Conservation (phyloP, 1,284 basidiomycete genomes). For the Leccinum colubrinum region DNA sequence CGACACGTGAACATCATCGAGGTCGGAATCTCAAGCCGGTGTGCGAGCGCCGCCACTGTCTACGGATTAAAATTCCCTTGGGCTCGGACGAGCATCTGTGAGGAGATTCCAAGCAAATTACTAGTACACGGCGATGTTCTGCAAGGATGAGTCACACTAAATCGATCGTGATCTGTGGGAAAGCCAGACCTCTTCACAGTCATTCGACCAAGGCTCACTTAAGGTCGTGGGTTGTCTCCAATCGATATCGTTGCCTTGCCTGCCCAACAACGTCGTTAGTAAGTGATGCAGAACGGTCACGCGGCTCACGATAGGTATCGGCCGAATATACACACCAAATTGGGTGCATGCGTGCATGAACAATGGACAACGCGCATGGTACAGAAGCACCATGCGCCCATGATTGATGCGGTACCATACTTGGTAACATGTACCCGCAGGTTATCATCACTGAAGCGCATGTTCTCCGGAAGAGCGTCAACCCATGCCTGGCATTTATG, state of each 20-base stretch:
- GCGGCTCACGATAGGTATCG: background rate
- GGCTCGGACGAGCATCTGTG: slow-evolving; percentile 44
- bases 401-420: slow-evolving; percentile 74
- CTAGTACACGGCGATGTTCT: background rate
- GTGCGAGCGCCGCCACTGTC: slow-evolving; percentile 29
- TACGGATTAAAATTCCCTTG: slow-evolving; percentile 42
- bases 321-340: slow-evolving; percentile 46
- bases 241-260: slow-evolving; percentile 34
- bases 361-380: slow-evolving; percentile 69
- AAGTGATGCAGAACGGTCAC: background rate
- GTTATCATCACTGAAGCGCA: slow-evolving; percentile 66
- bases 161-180: slow-evolving; percentile 60
- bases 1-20: slow-evolving; percentile 37
- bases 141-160: slow-evolving; percentile 35
- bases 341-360: slow-evolving; percentile 59
- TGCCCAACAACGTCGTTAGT: slow-evolving; percentile 10
- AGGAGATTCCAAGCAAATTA: background rate
- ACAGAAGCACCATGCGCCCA: slow-evolving; percentile 75
- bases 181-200: slow-evolving; percentile 64
- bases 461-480: slow-evolving; percentile 59
- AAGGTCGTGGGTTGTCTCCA: slow-evolving; percentile 27
- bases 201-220: slow-evolving; percentile 55
- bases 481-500: slow-evolving; percentile 53
- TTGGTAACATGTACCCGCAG: slow-evolving; percentile 61
- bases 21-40: slow-evolving; percentile 28